Conservation (phyloP, 1,284 basidiomycete genomes). For the Amylostereum areolatum region DNA sequence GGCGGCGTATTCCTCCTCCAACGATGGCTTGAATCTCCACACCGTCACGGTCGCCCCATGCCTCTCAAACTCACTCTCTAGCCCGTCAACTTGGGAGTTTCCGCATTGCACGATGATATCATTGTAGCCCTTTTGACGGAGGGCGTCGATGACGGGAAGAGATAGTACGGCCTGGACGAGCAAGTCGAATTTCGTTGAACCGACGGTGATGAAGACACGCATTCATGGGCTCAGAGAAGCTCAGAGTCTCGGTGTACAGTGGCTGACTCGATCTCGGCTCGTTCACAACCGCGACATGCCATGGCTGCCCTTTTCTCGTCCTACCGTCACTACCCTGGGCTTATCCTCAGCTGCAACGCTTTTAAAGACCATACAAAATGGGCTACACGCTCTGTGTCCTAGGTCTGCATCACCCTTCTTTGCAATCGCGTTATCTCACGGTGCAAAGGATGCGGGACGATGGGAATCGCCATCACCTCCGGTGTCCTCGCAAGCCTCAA, state of each 20-base stretch:
- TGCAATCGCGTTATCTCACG: conserved; percentile 7
- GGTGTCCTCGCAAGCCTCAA: conserved; percentile 79
- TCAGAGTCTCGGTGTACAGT: conserved; percentile 6
- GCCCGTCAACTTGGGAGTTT: conserved; percentile 34
- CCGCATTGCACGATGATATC: conserved; percentile 74
- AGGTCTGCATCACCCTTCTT: conserved; percentile 17
- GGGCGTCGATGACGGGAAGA: conserved; percentile 43
- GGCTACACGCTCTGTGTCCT: conserved; percentile 37
- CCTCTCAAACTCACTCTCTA: conserved; percentile 24
- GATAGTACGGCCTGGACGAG: conserved; percentile 66
- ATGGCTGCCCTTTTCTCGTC: neutral
- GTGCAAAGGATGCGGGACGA: conserved; percentile 88
- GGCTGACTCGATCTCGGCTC: conserved; percentile 5
- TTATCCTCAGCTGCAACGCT: neutral
- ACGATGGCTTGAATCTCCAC: conserved; percentile 68
- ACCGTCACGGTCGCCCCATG: conserved; percentile 54
- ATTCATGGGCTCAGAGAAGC: conserved; percentile 25
- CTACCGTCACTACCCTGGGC: neutral
- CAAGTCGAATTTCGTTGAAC: conserved; percentile 82
- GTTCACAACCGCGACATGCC: neutral
- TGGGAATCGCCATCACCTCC: conserved; percentile 95
- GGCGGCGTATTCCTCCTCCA: conserved; percentile 56
- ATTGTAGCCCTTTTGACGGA: conserved; percentile 51
- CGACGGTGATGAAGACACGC: conserved; percentile 81
- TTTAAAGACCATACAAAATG: conserved; percentile 17